A percentile compares a stretch with the other conserved stretches of the same genome.
These are phyloP conservation scores for Phaeosphaeria sp. DNA, from an alignment of 2,329 filamentous ascomycete genomes.

Conservation along the genomic window DNA sequence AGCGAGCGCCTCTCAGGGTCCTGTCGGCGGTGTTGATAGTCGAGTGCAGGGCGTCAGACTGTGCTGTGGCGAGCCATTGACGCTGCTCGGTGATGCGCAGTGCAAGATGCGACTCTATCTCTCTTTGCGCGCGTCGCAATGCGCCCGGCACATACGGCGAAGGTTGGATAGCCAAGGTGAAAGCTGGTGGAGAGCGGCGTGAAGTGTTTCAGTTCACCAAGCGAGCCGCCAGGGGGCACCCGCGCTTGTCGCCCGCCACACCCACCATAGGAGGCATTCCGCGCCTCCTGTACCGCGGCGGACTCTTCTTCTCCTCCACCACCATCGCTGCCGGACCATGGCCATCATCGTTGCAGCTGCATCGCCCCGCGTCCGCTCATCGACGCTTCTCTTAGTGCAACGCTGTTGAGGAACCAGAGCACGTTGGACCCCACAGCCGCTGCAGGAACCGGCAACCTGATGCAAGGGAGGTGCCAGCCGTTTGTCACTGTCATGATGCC, in stretches of 20 bases:
- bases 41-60: slow-evolving; percentile 14
- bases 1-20: not conserved
- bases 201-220: slow-evolving; percentile 15
- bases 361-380: not conserved
- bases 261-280: slow-evolving; percentile 1
- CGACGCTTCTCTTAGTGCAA: too few relatives aligned
- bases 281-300: not conserved
- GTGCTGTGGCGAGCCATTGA: slow-evolving; percentile 16
- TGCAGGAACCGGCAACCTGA: too few relatives aligned
- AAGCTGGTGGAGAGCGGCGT: slow-evolving; percentile 7
- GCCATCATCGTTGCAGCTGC: not conserved
- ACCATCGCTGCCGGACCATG: not conserved
- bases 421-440: too few relatives aligned
- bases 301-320: not conserved
- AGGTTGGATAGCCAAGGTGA: slow-evolving; percentile 3
- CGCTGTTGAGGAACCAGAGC: too few relatives aligned
- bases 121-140: slow-evolving; percentile 6
- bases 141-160: slow-evolving; percentile 11
- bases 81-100: slow-evolving; percentile 11
- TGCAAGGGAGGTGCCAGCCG: too few relatives aligned
- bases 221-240: slow-evolving; percentile 2
- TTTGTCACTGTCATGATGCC: too few relatives aligned
- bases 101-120: slow-evolving; percentile 2
- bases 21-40: not conserved
- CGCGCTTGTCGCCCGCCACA: not conserved